A percentile compares a stretch with the other conserved stretches of the same genome.
Conservation (phyloP, 2,329 filamentous ascomycete genomes). For the Myriosclerotinia duriaeana region DNA sequence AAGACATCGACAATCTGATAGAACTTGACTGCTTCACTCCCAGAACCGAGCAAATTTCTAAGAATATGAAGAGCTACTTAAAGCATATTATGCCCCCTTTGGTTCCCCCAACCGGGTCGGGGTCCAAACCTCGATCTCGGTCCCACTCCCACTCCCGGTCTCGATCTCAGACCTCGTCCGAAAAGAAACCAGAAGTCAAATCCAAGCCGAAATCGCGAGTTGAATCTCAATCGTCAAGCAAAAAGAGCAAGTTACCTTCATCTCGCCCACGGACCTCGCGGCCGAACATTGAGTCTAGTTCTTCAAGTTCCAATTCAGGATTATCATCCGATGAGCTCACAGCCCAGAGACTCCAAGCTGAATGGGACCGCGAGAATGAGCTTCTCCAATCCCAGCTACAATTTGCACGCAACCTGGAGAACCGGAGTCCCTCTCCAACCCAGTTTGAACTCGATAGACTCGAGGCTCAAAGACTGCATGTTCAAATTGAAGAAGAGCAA, state of each 20-base stretch:
- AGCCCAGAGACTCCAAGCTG: slow-evolving; percentile 18
- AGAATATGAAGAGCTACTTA: slow-evolving; percentile 19
- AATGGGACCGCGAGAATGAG: slow-evolving; percentile 22
- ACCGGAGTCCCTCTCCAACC: neutral
- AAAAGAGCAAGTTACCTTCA: neutral
- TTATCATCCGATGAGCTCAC: slow-evolving; percentile 18
- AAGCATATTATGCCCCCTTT: slow-evolving; percentile 17
- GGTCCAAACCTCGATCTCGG: neutral
- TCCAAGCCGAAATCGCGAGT: slow-evolving; percentile 7
- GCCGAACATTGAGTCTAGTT: neutral
- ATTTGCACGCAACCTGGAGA: slow-evolving; percentile 10
- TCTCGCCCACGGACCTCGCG: slow-evolving; percentile 2
- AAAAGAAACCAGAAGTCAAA: slow-evolving; percentile 4
- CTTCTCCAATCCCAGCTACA: slow-evolving; percentile 16
- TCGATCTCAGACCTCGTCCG: neutral
- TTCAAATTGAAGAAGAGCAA: slow-evolving; percentile 19
- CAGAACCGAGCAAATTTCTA: neutral
- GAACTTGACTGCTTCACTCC: neutral
- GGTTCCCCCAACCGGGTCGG: neutral
- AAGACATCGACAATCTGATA: slow-evolving; percentile 6
- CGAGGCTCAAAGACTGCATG: slow-evolving; percentile 23
- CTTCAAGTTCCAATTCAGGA: neutral
- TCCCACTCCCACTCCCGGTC: neutral
- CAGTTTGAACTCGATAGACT: slow-evolving; percentile 19
- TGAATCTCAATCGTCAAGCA: neutral